phyloP scores from a whole-genome alignment of 2,329 filamentous ascomycete genomes.

The Sporothrix dimorphospora region DNA sequence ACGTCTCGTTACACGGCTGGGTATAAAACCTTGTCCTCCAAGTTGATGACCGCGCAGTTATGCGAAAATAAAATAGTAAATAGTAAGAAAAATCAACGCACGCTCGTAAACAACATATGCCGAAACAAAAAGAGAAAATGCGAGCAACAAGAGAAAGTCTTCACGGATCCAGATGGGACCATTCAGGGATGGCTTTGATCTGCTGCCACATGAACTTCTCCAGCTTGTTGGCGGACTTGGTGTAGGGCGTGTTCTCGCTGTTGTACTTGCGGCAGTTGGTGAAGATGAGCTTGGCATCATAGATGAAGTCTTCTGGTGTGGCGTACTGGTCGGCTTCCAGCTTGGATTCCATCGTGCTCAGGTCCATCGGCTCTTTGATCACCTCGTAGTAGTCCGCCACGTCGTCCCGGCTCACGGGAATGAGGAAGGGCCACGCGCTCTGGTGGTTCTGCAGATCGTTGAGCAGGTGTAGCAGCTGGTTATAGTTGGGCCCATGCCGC shows the following conservation, averaged over 20 bases:
- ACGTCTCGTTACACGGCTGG: background rate
- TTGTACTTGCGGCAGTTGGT: constrained; percentile 97
- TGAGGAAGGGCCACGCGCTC: constrained; percentile 90
- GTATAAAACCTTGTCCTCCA: background rate
- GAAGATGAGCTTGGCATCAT: constrained; percentile 86
- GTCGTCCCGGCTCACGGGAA: constrained; percentile 92
- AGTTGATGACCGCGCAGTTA: constrained; percentile 1
- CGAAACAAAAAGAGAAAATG: background rate
- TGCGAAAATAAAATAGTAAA: background rate
- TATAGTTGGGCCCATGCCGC: constrained; percentile 94
- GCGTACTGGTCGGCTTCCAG: constrained; percentile 91
- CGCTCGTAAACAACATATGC: background rate
- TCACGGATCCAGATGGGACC: constrained; percentile 67
- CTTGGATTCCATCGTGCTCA: constrained; percentile 93
- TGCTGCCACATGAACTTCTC: constrained; percentile 95
- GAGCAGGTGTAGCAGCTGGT: constrained; percentile 86
- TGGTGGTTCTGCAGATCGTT: constrained; percentile 95
- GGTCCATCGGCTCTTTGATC: constrained; percentile 96
- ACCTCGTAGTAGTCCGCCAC: constrained; percentile 99
- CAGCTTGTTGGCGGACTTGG: constrained; percentile 90
- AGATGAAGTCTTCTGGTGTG: constrained; percentile 89
- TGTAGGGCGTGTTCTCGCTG: constrained; percentile 91
- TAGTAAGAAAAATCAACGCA: background rate
- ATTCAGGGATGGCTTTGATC: constrained; percentile 89
- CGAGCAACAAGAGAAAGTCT: background rate